Evolutionary conservation across 257 asterid genomes (phyloP).

Genomic region (Forsythia suspensa): DNA sequence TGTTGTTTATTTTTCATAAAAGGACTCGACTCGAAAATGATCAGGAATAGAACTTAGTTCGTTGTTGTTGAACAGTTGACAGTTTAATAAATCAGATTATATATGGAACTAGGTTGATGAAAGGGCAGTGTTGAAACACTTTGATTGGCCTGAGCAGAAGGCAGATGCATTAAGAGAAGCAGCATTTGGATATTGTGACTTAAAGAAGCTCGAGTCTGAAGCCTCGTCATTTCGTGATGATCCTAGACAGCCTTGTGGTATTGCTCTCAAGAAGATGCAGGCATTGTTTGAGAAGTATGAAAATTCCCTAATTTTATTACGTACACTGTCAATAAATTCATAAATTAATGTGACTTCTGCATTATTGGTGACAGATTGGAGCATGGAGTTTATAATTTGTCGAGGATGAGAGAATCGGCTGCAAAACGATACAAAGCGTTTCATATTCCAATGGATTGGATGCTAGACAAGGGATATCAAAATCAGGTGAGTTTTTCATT

Average conservation of each 20-base stretch:
- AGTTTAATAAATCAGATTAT: background rate
- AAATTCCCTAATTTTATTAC: background rate
- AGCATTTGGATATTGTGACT: slow-evolving; percentile 89
- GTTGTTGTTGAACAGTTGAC: background rate
- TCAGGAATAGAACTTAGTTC: background rate
- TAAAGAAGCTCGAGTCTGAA: slow-evolving; percentile 85
- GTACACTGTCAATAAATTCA: background rate
- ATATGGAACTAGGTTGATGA: slow-evolving; percentile 70
- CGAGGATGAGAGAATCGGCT: slow-evolving; percentile 89
- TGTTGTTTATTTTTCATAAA: background rate
- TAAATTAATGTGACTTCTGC: background rate
- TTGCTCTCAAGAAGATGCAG: slow-evolving; percentile 94
- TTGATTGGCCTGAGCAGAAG: slow-evolving; percentile 92
- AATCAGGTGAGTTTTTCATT: slow-evolving; percentile 55
- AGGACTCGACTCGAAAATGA: background rate
- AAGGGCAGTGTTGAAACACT: slow-evolving; percentile 99
- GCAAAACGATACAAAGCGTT: slow-evolving; percentile 64
- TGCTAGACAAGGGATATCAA: slow-evolving; percentile 79
- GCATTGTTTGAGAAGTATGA: slow-evolving; percentile 81
- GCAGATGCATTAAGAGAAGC: slow-evolving; percentile 99
- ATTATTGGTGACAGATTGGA: slow-evolving; percentile 59
- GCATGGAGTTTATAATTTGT: slow-evolving; percentile 75
- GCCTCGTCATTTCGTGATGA: slow-evolving; percentile 75
- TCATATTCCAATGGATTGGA: slow-evolving; percentile 85
- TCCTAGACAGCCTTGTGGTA: slow-evolving; percentile 68